phyloP scores from a whole-genome alignment of 1,139 yeast species.

The Lodderomyces oxycetoniae region DNA sequence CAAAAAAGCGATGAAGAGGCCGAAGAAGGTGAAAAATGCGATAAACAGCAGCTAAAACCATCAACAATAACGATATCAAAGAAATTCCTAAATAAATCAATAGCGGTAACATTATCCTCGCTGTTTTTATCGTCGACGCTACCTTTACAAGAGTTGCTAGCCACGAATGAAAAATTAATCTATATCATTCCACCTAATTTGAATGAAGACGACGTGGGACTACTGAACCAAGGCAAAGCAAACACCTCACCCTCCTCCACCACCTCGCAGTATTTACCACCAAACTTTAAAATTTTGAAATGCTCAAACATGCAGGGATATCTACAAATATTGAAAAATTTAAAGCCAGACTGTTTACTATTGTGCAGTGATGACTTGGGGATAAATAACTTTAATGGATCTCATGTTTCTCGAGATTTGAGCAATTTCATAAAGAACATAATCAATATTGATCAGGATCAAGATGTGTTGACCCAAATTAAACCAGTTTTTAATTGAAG shows the following conservation, averaged over 20 bases:
- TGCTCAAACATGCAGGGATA: slow-evolving; percentile 44
- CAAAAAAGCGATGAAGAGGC: slow-evolving; percentile 5
- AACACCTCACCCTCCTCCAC: too few species aligned
- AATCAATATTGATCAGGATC: slow-evolving; percentile 33
- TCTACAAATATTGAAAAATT: slow-evolving; percentile 36
- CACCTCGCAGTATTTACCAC: too few species aligned
- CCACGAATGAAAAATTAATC: slow-evolving; percentile 37
- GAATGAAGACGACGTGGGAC: slow-evolving; percentile 37
- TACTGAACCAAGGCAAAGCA: slow-evolving; percentile 14
- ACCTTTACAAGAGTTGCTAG: slow-evolving; percentile 38
- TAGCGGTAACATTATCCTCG: slow-evolving; percentile 43
- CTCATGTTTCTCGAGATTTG: slow-evolving; percentile 31
- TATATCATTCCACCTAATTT: slow-evolving; percentile 46
- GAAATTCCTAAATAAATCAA: slow-evolving; percentile 30
- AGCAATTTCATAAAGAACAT: slow-evolving; percentile 37
- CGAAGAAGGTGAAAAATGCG: slow-evolving; percentile 5
- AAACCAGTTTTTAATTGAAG: slow-evolving; percentile 20
- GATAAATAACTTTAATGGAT: slow-evolving; percentile 17
- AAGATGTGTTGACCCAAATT: slow-evolving; percentile 26
- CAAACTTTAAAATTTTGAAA: slow-evolving; percentile 40
- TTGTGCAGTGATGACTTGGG: slow-evolving; percentile 46
- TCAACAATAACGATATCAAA: slow-evolving; percentile 12
- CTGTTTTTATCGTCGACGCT: slow-evolving; percentile 36
- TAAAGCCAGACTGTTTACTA: slow-evolving; percentile 40
- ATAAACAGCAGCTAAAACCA: slow-evolving; percentile 6